These are phyloP conservation scores for Proliferodiscus dingleyae DNA, from an alignment of 2,329 filamentous ascomycete species.

Conservation along the genomic window DNA sequence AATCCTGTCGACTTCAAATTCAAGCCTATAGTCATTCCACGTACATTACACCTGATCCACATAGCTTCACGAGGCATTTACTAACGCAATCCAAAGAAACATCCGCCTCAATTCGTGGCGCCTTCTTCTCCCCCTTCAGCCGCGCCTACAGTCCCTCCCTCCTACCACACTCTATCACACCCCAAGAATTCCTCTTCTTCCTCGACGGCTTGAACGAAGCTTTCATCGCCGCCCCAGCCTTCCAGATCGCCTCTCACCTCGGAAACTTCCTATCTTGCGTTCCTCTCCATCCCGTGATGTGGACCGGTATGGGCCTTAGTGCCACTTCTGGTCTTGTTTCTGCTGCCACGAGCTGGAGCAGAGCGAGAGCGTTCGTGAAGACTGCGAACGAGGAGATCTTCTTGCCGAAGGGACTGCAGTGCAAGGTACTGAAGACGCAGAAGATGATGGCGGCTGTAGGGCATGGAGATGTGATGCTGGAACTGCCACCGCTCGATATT, in stretches of 20 bases:
- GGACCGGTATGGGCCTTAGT: neutral
- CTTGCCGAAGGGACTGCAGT: constrained; percentile 1
- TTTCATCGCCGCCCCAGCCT: constrained; percentile 5
- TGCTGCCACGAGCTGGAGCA: constrained; percentile 1
- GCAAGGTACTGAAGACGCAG: constrained; percentile 8
- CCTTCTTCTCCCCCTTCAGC: constrained; percentile 12
- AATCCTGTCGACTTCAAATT: neutral
- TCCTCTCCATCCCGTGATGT: neutral
- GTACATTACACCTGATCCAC: neutral
- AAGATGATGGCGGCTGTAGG: constrained; percentile 9
- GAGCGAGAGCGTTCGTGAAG: constrained; percentile 3
- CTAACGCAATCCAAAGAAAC: constrained; percentile 4
- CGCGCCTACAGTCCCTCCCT: constrained; percentile 9
- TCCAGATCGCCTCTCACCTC: constrained; percentile 4
- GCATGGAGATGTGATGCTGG: neutral
- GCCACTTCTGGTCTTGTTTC: neutral
- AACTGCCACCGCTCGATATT: neutral
- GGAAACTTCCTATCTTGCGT: constrained; percentile 1
- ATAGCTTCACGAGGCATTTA: neutral
- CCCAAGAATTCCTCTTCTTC: constrained; percentile 8
- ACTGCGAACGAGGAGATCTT: constrained; percentile 3
- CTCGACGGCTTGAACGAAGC: constrained; percentile 12
- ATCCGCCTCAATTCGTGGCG: constrained; percentile 4
- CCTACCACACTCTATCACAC: neutral
- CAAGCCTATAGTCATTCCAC: constrained; percentile 12